Evolutionary conservation across 2,329 filamentous ascomycete species (phyloP), one percentile per base, ranked within the genome.

Genomic region (Neofusicoccum umdonicola): DNA sequence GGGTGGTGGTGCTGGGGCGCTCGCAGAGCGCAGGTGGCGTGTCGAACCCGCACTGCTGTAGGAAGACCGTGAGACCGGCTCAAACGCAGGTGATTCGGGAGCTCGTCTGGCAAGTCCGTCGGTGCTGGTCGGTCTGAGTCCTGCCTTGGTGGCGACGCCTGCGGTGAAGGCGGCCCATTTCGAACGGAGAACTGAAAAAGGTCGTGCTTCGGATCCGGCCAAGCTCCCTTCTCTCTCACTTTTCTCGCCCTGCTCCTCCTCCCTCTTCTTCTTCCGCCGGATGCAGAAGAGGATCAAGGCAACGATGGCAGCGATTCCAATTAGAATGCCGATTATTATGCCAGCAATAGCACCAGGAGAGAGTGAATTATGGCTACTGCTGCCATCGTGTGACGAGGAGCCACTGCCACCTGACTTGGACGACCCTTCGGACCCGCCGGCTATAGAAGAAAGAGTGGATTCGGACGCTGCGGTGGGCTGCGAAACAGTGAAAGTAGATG

Each of bases 321-420:
- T 15, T 7, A 63, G 22, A 39, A 54, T 45, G 47, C 61, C 61
- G 31, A 63, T 44, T 34, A 45, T 37, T 15, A 63, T 63, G 3
- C 47, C 61, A 6, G 61, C 61, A n/a, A 63, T 54, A 39, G 61
- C 61, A 35, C 61, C 61, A 8, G 61, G 47, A 7, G 61, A 54
- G 13, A 63, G 37, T 9, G 22, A 34, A 60, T 47, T 27, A 27
- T 60, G 8, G 31, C n/a, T 37, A 34, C 13, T 42, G 15, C 45
- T 11, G 15, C 31, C 34, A 48, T 37, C 8, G n/a, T 31, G 27
- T 31, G 27, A 31, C 27, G 47, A 42, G 12, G 60, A 51, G 17
- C 27, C 6, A 17, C 27, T 19, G 12, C 12, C 37, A 19, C 22
- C 35, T 1, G 58, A 47, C 4, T 13, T 34, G 19, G 56, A 60